A percentile compares a stretch with the other conserved stretches of the same genome.
Evolutionary conservation across 2,329 filamentous ascomycete species (phyloP).

Genomic region (Ophiostoma sp.): DNA sequence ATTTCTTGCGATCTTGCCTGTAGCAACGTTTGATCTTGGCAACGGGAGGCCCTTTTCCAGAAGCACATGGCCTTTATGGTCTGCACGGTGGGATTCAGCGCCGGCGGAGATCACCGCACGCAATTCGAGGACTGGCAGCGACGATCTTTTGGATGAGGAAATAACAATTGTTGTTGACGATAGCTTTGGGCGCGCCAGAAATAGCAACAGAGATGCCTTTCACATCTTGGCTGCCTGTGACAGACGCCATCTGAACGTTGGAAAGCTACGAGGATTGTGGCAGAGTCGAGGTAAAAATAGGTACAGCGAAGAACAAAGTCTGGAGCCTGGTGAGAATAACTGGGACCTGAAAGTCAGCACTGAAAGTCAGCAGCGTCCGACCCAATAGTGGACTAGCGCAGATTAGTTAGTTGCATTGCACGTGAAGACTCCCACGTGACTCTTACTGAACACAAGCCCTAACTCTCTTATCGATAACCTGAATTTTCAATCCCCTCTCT

Average conservation of each 20-base stretch:
- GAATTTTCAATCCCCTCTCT: not conserved
- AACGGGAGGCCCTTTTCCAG: slow-evolving; percentile 1
- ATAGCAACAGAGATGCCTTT: not conserved
- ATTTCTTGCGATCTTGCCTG: not conserved
- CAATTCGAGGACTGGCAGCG: not conserved
- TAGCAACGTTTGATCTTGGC: not conserved
- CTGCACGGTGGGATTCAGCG: not conserved
- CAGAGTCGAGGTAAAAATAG: slow-evolving; percentile 13
- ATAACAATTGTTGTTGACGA: not conserved
- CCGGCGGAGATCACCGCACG: not conserved
- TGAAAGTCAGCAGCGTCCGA: not conserved
- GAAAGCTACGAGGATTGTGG: not conserved
- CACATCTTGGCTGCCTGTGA: not conserved
- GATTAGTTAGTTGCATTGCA: not conserved
- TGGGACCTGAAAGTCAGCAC: not conserved
- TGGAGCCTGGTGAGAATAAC: not conserved
- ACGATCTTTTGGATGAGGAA: not conserved
- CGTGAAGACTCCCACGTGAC: not conserved
- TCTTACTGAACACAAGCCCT: not conserved
- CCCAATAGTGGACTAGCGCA: not conserved
- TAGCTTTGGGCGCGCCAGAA: not conserved
- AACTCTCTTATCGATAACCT: slow-evolving; percentile 4
- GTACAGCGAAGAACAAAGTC: not conserved
- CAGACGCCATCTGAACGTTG: not conserved
- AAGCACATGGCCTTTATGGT: not conserved